A percentile compares a stretch with the other conserved stretches of the same genome.
Evolutionary conservation across 2,329 filamentous ascomycete genomes (phyloP).

Genomic region (Septoria linicola): DNA sequence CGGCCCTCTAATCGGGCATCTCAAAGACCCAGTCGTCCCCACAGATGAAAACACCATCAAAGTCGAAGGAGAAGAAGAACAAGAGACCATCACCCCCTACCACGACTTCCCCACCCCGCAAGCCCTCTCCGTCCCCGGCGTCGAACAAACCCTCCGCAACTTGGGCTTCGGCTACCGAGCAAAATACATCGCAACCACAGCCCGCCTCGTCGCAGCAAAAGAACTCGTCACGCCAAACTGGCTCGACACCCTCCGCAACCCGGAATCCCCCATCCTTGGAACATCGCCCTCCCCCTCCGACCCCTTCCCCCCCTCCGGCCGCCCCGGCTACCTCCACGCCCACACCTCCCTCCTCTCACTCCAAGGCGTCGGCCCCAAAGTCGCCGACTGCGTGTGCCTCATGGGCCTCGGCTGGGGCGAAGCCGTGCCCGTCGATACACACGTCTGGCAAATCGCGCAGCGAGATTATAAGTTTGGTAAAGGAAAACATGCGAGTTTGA

Average conservation of each 20-base stretch:
- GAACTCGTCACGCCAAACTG: conserved; percentile 55
- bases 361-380: conserved; percentile 91
- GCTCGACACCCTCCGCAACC: conserved; percentile 76
- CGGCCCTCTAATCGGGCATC: conserved; percentile 69
- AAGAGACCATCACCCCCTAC: conserved; percentile 46
- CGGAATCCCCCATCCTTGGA: conserved; percentile 57
- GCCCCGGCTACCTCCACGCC: conserved; percentile 71
- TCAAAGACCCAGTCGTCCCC: conserved; percentile 56
- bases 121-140: conserved; percentile 68
- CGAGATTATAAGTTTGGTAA: conserved; percentile 91
- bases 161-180: conserved; percentile 94
- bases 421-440: conserved; percentile 92
- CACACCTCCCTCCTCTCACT: conserved; percentile 77
- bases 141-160: conserved; percentile 75
- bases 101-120: conserved; percentile 83
- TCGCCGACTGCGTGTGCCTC: conserved; percentile 92
- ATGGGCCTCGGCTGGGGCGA: conserved; percentile 97
- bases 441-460: conserved; percentile 98
- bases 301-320: conserved; percentile 51
- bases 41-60: too few species aligned
- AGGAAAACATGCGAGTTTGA: conserved; percentile 79
- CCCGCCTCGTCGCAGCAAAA: conserved; percentile 69
- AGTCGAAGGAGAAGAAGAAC: too few species aligned
- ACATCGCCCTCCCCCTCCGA: conserved; percentile 27
- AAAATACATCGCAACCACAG: conserved; percentile 87